phyloP scores from a whole-genome alignment of 495 filamentous ascomycete species.

The Annulohypoxylon maeteangense region DNA sequence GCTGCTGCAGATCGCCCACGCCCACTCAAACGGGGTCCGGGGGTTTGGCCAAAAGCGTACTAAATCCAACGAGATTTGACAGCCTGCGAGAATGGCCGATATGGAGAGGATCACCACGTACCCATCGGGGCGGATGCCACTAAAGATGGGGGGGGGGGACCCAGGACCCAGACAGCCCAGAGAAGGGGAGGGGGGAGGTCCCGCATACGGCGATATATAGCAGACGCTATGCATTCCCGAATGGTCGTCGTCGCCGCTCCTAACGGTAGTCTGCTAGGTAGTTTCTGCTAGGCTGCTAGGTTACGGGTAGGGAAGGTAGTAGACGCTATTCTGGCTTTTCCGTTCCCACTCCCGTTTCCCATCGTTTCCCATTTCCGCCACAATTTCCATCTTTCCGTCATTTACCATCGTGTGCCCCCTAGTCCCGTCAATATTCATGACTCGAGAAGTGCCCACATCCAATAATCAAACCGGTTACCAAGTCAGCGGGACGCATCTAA shows the following conservation, averaged over 20 bases:
- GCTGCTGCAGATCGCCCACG: slow-evolving; percentile 32
- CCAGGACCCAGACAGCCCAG: too few relatives aligned
- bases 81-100: slow-evolving; percentile 38
- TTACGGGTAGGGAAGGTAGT: slow-evolving; percentile 23
- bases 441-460: slow-evolving; percentile 25
- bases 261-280: slow-evolving; percentile 21
- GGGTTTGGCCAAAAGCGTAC: slow-evolving; percentile 41
- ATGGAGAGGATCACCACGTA: slow-evolving; percentile 31
- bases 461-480: slow-evolving; percentile 25
- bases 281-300: neutral
- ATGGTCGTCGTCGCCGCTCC: slow-evolving; percentile 30
- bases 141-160: neutral
- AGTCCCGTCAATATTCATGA: slow-evolving; percentile 18
- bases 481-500: slow-evolving; percentile 29
- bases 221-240: slow-evolving; percentile 36
- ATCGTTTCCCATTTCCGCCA: neutral
- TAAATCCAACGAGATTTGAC: slow-evolving; percentile 40
- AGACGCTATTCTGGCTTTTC: slow-evolving; percentile 9
- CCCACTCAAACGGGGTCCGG: slow-evolving; percentile 34
- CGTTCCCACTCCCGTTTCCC: neutral
- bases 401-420: too few relatives aligned
- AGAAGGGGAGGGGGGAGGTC: neutral
- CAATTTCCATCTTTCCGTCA: neutral
- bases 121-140: slow-evolving; percentile 42
- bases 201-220: slow-evolving; percentile 22